phyloP scores from a whole-genome alignment of 441 rosid species.

The Syzygium malaccense region DNA sequence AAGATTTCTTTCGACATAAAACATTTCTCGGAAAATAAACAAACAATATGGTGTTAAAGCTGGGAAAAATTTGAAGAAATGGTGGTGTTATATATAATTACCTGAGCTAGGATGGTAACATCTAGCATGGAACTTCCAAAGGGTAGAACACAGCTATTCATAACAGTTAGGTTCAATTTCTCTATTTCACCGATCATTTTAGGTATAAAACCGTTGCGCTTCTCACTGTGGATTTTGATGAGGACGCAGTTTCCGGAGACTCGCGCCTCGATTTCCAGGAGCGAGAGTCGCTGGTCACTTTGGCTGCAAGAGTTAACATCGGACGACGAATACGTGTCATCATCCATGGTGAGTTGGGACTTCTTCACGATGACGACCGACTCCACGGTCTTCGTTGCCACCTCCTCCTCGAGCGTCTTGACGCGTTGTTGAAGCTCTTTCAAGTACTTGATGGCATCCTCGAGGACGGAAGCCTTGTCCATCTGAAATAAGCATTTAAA shows the following conservation, averaged over 20 bases:
- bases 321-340: not conserved
- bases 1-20: not conserved
- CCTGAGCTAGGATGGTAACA: not conserved
- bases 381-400: not conserved
- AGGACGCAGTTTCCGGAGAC: not conserved
- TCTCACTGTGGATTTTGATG: not conserved
- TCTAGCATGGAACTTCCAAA: not conserved
- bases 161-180: not conserved
- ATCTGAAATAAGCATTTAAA: not conserved
- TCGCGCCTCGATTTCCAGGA: not conserved
- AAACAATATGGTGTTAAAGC: not conserved
- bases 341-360: not conserved
- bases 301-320: not conserved
- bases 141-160: not conserved
- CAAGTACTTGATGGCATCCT: not conserved
- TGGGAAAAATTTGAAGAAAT: not conserved
- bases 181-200: not conserved
- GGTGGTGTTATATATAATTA: not conserved
- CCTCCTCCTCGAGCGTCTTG: not conserved
- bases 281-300: not conserved
- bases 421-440: not conserved
- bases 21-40: too few relatives aligned
- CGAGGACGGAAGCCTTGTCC: not conserved
- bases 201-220: not conserved
- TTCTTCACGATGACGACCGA: not conserved